Conservation (phyloP, 2,329 filamentous ascomycete genomes). For the Diaporthe helianthi region DNA sequence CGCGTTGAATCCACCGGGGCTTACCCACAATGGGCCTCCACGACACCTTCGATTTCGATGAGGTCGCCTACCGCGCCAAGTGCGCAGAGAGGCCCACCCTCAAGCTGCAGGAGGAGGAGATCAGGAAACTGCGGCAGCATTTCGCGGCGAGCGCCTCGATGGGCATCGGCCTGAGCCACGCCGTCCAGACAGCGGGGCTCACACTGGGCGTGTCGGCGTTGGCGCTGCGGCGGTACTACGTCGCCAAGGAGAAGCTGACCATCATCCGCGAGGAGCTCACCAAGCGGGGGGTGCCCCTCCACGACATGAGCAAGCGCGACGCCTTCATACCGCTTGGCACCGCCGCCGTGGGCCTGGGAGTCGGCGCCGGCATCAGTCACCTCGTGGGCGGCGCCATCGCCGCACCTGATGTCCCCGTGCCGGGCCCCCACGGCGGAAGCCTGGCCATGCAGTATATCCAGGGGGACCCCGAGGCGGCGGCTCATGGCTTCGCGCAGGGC, state of each 20-base stretch:
- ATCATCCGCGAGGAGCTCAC: conserved; percentile 34
- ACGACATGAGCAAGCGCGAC: conserved; percentile 33
- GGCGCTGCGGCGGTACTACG: conserved; percentile 31
- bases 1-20: not conserved
- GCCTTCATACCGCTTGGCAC: conserved; percentile 30
- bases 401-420: conserved; percentile 27
- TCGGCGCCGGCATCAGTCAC: conserved; percentile 29
- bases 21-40: conserved; percentile 29
- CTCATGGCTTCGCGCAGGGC: conserved; percentile 30
- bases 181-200: conserved; percentile 31
- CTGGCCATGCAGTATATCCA: conserved; percentile 23
- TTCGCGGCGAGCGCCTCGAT: conserved; percentile 33
- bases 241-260: conserved; percentile 30
- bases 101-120: conserved; percentile 33
- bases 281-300: conserved; percentile 28
- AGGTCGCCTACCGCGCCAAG: conserved; percentile 31
- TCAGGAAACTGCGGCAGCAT: conserved; percentile 32
- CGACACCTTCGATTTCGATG: conserved; percentile 33
- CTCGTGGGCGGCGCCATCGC: conserved; percentile 21
- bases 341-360: conserved; percentile 21
- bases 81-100: conserved; percentile 27
- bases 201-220: conserved; percentile 32
- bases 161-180: conserved; percentile 30
- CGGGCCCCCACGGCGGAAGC: conserved; percentile 15
- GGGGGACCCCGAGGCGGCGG: conserved; percentile 25